phyloP scores from a whole-genome alignment of 2,329 filamentous ascomycete genomes.

The Pseudogymnoascus sp. region DNA sequence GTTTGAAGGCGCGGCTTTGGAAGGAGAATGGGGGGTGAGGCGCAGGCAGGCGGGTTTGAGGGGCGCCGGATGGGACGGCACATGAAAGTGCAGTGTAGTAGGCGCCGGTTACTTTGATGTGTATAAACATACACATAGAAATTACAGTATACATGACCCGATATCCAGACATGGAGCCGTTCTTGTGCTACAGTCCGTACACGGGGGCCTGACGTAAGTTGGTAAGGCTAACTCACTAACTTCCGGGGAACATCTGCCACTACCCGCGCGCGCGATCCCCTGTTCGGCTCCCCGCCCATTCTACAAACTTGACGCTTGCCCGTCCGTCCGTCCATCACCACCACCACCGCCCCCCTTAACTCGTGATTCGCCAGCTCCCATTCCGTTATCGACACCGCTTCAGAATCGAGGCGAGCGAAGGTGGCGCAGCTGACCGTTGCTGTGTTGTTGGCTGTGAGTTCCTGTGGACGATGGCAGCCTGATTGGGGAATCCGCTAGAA shows the following conservation, averaged over 20 bases:
- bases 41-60: background rate
- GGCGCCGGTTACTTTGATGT: background rate
- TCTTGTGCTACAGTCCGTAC: background rate
- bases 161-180: background rate
- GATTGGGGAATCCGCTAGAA: slow-evolving; percentile 6
- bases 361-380: background rate
- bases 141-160: background rate
- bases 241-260: background rate
- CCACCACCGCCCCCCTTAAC: background rate
- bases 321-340: background rate
- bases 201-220: background rate
- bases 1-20: background rate
- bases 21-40: background rate
- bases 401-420: background rate
- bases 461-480: background rate
- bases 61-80: background rate
- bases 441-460: background rate
- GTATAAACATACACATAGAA: slow-evolving; percentile 3
- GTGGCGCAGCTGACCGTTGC: background rate
- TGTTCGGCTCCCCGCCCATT: background rate
- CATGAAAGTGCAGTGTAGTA: background rate
- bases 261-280: background rate
- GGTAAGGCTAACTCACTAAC: background rate
- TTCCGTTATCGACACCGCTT: background rate
- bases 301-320: background rate